Percentiles rank a stretch among this genome's conserved stretches.
Evolutionary conservation across 2,329 filamentous ascomycete species (phyloP).

Genomic region (Trichoderma pleuroti): DNA sequence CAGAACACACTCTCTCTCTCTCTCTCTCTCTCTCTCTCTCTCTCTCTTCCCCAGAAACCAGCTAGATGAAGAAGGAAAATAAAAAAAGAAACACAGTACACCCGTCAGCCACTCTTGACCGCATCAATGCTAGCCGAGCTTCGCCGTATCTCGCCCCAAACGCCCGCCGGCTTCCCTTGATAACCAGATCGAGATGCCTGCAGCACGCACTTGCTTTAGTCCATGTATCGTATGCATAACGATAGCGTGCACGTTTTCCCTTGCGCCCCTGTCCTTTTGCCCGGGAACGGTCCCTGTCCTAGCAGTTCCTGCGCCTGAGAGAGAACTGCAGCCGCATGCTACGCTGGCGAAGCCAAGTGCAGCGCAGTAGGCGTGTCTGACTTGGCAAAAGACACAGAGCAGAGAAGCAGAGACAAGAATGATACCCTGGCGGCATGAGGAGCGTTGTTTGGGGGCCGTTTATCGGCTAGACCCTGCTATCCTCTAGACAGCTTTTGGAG

Average conservation of each 20-base stretch:
- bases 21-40: too few species aligned
- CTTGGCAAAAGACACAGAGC: background rate
- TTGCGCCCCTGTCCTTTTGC: background rate
- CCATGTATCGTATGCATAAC: slow-evolving; percentile 17
- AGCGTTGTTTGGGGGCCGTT: slow-evolving; percentile 6
- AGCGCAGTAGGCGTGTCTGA: background rate
- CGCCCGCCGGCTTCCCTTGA: background rate
- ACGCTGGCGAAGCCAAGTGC: background rate
- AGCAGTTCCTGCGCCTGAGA: slow-evolving; percentile 8
- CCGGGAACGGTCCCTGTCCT: background rate
- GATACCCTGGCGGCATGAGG: background rate
- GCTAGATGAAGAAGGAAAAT: background rate
- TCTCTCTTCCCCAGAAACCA: background rate
- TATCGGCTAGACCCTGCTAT: background rate
- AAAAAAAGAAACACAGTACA: background rate
- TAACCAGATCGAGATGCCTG: slow-evolving; percentile 19
- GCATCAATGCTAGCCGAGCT: slow-evolving; percentile 15
- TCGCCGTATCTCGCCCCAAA: background rate
- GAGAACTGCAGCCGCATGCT: slow-evolving; percentile 7
- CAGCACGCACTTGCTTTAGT: slow-evolving; percentile 17
- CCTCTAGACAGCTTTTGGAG: background rate
- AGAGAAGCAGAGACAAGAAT: background rate
- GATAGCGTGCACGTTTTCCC: slow-evolving; percentile 16
- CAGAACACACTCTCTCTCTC: too few species aligned
- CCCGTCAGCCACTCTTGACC: slow-evolving; percentile 4